phyloP scores from a whole-genome alignment of 2,329 filamentous ascomycete species.

The Chalaropsis ovoidea region DNA sequence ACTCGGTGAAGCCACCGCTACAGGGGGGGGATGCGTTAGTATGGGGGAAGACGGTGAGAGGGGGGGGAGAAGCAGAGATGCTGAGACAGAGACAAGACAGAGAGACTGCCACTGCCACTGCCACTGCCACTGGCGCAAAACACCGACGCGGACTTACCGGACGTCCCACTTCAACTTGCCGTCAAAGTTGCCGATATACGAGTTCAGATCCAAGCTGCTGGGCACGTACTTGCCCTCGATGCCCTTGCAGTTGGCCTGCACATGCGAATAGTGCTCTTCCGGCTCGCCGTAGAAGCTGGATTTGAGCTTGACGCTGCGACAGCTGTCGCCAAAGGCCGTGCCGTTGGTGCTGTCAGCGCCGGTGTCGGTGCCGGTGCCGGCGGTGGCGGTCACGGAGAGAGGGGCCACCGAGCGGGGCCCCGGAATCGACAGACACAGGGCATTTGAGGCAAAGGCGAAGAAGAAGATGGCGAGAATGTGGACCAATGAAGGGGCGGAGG shows the following conservation, averaged over 20 bases:
- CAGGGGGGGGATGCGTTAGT: background rate
- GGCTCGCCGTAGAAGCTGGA: conserved; percentile 21
- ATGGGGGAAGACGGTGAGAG: background rate
- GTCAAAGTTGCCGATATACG: conserved; percentile 22
- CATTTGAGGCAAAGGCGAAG: conserved; percentile 3
- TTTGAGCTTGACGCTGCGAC: conserved; percentile 16
- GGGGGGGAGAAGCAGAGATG: too few relatives aligned
- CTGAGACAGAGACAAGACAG: too few relatives aligned
- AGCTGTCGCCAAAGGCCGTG: conserved; percentile 16
- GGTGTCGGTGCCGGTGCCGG: background rate
- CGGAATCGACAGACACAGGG: conserved; percentile 7
- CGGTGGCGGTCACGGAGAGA: background rate
- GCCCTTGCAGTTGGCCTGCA: conserved; percentile 18
- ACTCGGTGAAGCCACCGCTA: conserved; percentile 22
- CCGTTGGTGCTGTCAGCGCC: background rate
- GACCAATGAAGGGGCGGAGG: conserved; percentile 5
- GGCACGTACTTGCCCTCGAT: conserved; percentile 7
- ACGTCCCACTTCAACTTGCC: conserved; percentile 24
- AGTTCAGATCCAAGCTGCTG: conserved; percentile 15
- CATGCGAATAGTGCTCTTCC: conserved; percentile 15
- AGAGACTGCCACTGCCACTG: too few relatives aligned
- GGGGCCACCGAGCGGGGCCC: background rate
- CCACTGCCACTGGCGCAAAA: background rate
- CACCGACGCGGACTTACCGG: conserved; percentile 15
- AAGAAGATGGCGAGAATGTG: background rate